Percentiles rank a stretch among this genome's conserved stretches.
Conservation (phyloP, 2,329 filamentous ascomycete species). For the Fusarium sulawesiense region DNA sequence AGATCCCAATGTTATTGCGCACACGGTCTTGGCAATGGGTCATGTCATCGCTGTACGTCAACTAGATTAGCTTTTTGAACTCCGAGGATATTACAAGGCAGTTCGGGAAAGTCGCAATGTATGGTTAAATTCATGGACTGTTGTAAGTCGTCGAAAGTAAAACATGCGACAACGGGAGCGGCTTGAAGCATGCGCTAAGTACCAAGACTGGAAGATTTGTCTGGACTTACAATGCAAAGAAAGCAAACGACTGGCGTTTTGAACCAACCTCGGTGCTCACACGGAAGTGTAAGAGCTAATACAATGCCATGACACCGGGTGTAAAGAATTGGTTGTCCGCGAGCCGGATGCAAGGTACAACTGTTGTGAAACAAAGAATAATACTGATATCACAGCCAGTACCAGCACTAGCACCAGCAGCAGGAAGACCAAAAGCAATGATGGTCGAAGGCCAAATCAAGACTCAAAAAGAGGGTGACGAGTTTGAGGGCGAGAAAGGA, state of each 20-base stretch:
- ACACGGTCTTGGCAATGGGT: conserved; percentile 9
- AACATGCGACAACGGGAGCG: conserved; percentile 15
- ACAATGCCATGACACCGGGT: conserved; percentile 39
- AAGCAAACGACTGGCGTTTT: conserved; percentile 27
- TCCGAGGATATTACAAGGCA: background rate
- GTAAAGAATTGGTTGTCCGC: conserved; percentile 16
- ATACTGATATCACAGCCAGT: conserved; percentile 33
- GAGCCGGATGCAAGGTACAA: conserved; percentile 10
- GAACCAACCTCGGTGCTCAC: conserved; percentile 29
- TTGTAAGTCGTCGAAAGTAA: background rate
- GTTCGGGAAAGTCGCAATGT: background rate
- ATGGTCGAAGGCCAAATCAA: conserved; percentile 34
- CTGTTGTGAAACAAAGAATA: conserved; percentile 12
- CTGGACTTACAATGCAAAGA: conserved; percentile 35
- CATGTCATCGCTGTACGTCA: conserved; percentile 15
- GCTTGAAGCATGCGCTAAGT: conserved; percentile 18
- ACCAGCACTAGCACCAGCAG: conserved; percentile 43
- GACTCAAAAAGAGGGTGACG: conserved; percentile 20
- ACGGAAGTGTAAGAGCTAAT: conserved; percentile 29
- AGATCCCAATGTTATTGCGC: conserved; percentile 7
- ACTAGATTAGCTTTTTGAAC: conserved; percentile 4
- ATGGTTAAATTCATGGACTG: background rate
- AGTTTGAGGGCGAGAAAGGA: conserved; percentile 24
- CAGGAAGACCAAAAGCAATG: conserved; percentile 29
- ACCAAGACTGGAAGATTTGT: background rate